Conservation (phyloP, 257 asterid species). For the Lycium barbarum region DNA sequence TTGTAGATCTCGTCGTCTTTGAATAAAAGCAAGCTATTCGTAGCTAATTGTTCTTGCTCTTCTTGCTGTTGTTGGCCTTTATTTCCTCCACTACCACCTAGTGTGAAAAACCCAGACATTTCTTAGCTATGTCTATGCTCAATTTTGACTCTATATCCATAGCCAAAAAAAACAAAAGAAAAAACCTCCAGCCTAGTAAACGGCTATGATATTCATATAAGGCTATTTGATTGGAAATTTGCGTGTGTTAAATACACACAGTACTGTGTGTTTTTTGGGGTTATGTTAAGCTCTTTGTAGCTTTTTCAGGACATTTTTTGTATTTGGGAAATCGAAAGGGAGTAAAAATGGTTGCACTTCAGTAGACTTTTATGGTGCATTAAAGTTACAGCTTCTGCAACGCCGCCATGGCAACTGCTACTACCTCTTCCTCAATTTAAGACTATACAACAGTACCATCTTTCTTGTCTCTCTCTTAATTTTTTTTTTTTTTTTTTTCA, state of each 20-base stretch:
- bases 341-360: conserved; percentile 33
- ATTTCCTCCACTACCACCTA: conserved; percentile 42
- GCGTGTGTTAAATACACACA: not conserved
- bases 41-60: conserved; percentile 34
- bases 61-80: conserved; percentile 39
- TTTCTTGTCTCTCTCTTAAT: conserved; percentile 36
- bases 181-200: not conserved
- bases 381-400: conserved; percentile 82
- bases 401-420: conserved; percentile 94
- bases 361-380: conserved; percentile 48
- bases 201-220: not conserved
- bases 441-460: conserved; percentile 31
- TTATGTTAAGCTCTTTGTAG: conserved; percentile 41
- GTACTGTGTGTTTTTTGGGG: conserved; percentile 37
- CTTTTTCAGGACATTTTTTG: conserved; percentile 37
- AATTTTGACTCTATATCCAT: conserved; percentile 55
- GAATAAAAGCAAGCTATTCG: conserved; percentile 53
- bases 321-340: conserved; percentile 46
- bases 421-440: conserved; percentile 39
- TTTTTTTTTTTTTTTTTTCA: not conserved
- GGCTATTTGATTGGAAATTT: not conserved
- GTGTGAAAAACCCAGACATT: conserved; percentile 84
- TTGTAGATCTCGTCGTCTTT: conserved; percentile 74
- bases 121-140: conserved; percentile 46
- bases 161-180: not conserved